Conservation (phyloP, 805 yeast species). For the Kodamaea leandrae region DNA sequence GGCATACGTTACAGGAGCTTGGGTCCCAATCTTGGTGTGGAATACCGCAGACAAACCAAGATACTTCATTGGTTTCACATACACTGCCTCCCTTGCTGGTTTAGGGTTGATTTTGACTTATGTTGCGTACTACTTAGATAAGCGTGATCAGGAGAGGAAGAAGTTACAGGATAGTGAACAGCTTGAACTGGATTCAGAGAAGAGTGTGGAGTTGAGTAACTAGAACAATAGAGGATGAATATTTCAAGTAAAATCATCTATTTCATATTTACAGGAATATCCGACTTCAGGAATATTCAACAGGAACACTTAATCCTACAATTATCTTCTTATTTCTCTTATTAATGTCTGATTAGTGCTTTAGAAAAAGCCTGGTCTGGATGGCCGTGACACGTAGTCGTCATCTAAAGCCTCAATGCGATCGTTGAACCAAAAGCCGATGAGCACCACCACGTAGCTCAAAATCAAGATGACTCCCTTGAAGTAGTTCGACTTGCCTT, state of each 20-base stretch:
- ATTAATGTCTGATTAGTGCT: no score
- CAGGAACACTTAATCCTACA: not conserved
- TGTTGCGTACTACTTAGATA: constrained; percentile 24
- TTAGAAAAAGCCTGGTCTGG: not conserved
- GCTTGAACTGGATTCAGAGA: no score
- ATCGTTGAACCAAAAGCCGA: constrained; percentile 74
- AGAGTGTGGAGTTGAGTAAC: no score
- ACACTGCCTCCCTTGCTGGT: constrained; percentile 27
- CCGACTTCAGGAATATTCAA: not conserved
- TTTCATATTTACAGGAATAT: not conserved
- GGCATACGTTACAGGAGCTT: constrained; percentile 40
- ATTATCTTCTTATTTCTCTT: no score
- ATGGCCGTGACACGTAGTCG: constrained; percentile 14
- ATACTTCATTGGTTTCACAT: constrained; percentile 32
- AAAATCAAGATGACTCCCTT: constrained; percentile 87
- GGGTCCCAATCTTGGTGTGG: constrained; percentile 42
- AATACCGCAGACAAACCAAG: constrained; percentile 32
- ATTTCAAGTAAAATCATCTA: no score
- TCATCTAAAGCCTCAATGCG: constrained; percentile 33
- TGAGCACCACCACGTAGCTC: constrained; percentile 67
- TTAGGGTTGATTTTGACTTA: constrained; percentile 31
- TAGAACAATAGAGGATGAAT: no score
- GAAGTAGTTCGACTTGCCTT: constrained; percentile 94
- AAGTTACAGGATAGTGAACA: constrained; percentile 1
- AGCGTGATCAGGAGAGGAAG: constrained; percentile 23